phyloP scores from a whole-genome alignment of 1,284 basidiomycete genomes.

The Boletus smithii region DNA sequence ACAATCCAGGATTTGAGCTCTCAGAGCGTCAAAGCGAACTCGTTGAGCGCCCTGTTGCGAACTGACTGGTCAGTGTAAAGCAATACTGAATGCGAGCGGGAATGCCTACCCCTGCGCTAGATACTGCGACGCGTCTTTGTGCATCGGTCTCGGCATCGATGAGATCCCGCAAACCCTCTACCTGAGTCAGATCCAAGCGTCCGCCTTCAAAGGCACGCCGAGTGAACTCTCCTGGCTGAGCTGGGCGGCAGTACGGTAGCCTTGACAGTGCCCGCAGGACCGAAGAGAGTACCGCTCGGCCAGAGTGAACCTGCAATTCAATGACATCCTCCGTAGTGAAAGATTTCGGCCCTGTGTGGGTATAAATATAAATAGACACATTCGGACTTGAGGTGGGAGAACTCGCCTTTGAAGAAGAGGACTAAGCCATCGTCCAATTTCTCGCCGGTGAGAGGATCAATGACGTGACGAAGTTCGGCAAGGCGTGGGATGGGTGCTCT shows the following conservation, averaged over 20 bases:
- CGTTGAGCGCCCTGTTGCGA: constrained; percentile 54
- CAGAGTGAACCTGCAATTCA: constrained; percentile 88
- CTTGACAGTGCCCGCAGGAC: constrained; percentile 60
- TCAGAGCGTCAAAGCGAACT: constrained; percentile 58
- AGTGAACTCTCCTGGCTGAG: constrained; percentile 86
- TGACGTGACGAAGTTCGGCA: constrained; percentile 65
- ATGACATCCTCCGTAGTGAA: constrained; percentile 83
- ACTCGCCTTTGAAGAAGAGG: constrained; percentile 74
- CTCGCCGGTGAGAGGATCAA: constrained; percentile 61
- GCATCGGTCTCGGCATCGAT: constrained; percentile 83
- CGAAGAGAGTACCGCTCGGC: constrained; percentile 70
- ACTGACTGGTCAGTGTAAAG: not conserved
- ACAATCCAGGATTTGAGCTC: constrained; percentile 63
- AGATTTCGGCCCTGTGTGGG: constrained; percentile 57
- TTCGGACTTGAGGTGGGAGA: not conserved
- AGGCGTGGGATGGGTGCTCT: constrained; percentile 53
- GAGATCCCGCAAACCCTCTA: constrained; percentile 80
- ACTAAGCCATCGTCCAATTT: constrained; percentile 77
- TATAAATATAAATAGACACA: not conserved
- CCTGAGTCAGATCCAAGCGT: constrained; percentile 78
- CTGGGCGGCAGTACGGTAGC: constrained; percentile 64
- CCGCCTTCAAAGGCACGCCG: constrained; percentile 77
- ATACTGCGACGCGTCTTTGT: constrained; percentile 72
- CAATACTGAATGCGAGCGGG: not conserved
- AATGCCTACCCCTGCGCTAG: constrained; percentile 56